phyloP scores from a whole-genome alignment of 164 flowering plant species.

The Aristolochia fimbriata region DNA sequence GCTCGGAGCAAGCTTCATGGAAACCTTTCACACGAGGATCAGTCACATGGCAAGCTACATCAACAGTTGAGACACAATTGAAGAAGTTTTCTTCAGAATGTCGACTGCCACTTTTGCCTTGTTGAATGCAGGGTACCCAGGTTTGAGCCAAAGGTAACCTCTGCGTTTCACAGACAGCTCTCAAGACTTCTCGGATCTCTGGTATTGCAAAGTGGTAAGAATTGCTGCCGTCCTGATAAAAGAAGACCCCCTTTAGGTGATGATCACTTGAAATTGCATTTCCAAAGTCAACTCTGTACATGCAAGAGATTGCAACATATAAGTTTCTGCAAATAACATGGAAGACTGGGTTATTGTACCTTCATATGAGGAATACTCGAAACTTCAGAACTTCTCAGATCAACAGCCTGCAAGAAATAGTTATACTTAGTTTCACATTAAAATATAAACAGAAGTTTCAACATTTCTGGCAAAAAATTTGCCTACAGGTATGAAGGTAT shows the following conservation, averaged over 20 bases:
- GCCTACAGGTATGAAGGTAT: neutral
- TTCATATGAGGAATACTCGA: conserved; percentile 17
- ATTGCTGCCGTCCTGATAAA: conserved; percentile 30
- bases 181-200: conserved; percentile 59
- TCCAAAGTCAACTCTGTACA: neutral
- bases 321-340: conserved; percentile 4
- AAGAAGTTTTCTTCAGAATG: conserved; percentile 57
- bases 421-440: neutral
- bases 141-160: conserved; percentile 81
- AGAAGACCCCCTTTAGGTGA: neutral
- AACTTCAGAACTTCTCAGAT: conserved; percentile 55
- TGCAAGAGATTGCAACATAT: too few relatives aligned
- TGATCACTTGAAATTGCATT: neutral
- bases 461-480: neutral
- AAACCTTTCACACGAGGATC: conserved; percentile 47
- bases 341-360: conserved; percentile 27
- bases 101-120: conserved; percentile 58
- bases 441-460: neutral
- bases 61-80: conserved; percentile 60
- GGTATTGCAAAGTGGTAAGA: conserved; percentile 37
- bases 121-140: conserved; percentile 69
- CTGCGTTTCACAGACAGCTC: conserved; percentile 60
- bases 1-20: conserved; percentile 86
- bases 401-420: conserved; percentile 60
- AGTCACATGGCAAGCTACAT: conserved; percentile 53